Evolutionary conservation across 78 protist genomes (phyloP).

Genomic region (Dictyostelium capitatum): DNA sequence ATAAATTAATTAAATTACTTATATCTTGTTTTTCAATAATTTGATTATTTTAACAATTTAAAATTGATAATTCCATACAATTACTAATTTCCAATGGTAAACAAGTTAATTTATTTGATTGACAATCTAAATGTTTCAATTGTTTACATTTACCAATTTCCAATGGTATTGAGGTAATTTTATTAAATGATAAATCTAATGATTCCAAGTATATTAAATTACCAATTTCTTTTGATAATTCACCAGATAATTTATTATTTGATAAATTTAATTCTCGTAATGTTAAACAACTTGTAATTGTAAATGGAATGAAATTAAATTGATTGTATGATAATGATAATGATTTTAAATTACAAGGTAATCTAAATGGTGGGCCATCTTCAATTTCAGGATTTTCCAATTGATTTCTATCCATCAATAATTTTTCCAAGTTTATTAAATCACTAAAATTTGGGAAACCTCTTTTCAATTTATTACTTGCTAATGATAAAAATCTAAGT

Average conservation of each 20-base stretch:
- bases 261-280: constrained; percentile 28
- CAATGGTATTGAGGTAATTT: not conserved
- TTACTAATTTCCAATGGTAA: not conserved
- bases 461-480: not conserved
- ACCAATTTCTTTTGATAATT: constrained; percentile 12
- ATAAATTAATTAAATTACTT: not conserved
- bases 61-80: not conserved
- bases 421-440: not conserved
- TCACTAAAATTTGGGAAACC: not conserved
- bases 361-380: not conserved
- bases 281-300: not conserved
- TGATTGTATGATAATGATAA: not conserved
- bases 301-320: not conserved
- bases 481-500: not conserved
- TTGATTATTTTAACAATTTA: constrained; percentile 10
- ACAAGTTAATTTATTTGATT: constrained; percentile 1
- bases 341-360: constrained; percentile 18
- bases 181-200: not conserved
- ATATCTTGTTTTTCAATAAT: not conserved
- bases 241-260: not conserved
- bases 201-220: constrained; percentile 12
- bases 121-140: not conserved
- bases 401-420: constrained; percentile 31
- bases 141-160: not conserved
- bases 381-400: not conserved